Evolutionary conservation across 2,329 filamentous ascomycete species (phyloP).

Genomic region (Chaetomium olivaceum): DNA sequence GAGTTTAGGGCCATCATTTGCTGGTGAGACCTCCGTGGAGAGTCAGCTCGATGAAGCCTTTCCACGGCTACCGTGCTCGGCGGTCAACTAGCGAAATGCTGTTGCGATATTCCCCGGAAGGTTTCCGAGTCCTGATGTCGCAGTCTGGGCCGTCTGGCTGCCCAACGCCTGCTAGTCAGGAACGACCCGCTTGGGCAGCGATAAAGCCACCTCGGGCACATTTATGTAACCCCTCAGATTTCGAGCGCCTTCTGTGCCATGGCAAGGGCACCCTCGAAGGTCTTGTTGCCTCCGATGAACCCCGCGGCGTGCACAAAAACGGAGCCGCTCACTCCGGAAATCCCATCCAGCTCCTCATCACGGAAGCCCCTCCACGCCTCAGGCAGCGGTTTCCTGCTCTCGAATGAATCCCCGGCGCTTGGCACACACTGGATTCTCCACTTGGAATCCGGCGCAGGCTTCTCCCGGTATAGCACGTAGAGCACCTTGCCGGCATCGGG

Average conservation of each 20-base stretch:
- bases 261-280: constrained; percentile 79
- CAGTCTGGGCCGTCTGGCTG: background rate
- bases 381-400: constrained; percentile 87
- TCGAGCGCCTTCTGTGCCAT: constrained; percentile 79
- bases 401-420: constrained; percentile 79
- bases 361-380: constrained; percentile 90
- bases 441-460: constrained; percentile 69
- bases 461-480: constrained; percentile 92
- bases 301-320: constrained; percentile 94
- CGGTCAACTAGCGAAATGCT: background rate
- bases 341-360: constrained; percentile 77
- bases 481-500: constrained; percentile 59
- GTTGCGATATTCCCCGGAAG: background rate
- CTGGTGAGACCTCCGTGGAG: background rate
- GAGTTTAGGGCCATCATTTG: constrained; percentile 7
- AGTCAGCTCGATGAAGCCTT: background rate
- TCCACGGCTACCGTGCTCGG: background rate
- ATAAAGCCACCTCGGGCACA: background rate
- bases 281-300: constrained; percentile 95
- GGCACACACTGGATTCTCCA: constrained; percentile 96
- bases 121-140: background rate
- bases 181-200: constrained; percentile 21
- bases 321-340: constrained; percentile 68
- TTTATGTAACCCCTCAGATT: constrained; percentile 1
- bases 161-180: background rate